Evolutionary conservation across 306 rosid genomes (phyloP).

Genomic region (Rosa lucieae): DNA sequence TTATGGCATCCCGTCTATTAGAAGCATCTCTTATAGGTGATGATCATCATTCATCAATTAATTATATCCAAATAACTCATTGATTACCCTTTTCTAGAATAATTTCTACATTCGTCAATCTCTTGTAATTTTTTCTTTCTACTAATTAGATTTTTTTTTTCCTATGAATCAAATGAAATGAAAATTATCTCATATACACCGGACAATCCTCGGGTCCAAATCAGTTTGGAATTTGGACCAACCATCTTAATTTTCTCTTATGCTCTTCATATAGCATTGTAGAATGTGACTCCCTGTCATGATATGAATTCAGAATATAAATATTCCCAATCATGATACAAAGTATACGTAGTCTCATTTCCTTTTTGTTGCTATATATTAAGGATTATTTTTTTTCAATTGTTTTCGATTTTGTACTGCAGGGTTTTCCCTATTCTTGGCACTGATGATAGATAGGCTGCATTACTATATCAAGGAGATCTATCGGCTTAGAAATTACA

Average conservation of each 20-base stretch:
- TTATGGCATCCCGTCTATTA: conserved; percentile 40
- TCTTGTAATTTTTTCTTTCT: not conserved
- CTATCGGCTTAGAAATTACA: conserved; percentile 35
- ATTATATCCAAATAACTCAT: not conserved
- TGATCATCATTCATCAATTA: not conserved
- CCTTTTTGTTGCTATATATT: not conserved
- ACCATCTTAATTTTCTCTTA: not conserved
- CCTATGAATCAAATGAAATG: too few species aligned
- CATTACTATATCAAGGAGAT: conserved; percentile 60
- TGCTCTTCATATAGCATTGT: too few species aligned
- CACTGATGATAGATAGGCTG: conserved; percentile 58
- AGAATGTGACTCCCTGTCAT: too few species aligned
- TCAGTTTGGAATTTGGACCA: too few species aligned
- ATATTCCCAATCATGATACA: not conserved
- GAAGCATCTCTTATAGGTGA: conserved; percentile 65
- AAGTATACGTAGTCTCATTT: not conserved
- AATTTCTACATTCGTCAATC: not conserved
- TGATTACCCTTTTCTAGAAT: too few species aligned
- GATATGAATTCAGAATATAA: too few species aligned
- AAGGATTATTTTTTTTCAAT: not conserved
- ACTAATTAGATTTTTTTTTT: not conserved
- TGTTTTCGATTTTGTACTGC: not conserved
- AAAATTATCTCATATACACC: not conserved
- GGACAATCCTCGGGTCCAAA: too few species aligned
- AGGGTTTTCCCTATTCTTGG: conserved; percentile 69